phyloP scores from a whole-genome alignment of 1,284 basidiomycete genomes.

The Phylloboletellus chloephorus region DNA sequence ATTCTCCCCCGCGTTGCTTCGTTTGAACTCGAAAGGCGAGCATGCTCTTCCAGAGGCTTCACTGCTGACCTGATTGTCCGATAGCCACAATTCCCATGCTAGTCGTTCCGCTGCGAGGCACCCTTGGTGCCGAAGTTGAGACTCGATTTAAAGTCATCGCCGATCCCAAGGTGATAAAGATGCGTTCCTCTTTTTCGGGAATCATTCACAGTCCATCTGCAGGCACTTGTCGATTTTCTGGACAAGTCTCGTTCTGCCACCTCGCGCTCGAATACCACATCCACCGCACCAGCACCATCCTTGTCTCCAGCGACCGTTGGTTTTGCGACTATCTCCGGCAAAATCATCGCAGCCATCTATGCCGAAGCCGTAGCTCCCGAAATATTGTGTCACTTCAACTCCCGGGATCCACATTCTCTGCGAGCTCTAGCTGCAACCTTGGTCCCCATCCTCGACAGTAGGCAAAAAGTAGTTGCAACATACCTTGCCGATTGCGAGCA shows the following conservation, averaged over 20 bases:
- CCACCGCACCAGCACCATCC: conserved; percentile 66
- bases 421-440: conserved; percentile 36
- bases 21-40: conserved; percentile 72
- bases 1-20: conserved; percentile 58
- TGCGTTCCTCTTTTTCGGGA: background rate
- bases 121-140: conserved; percentile 64
- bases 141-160: conserved; percentile 78
- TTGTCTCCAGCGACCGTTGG: conserved; percentile 79
- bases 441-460: conserved; percentile 44
- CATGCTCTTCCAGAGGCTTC: background rate
- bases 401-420: conserved; percentile 45
- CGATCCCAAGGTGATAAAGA: conserved; percentile 58
- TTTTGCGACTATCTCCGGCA: conserved; percentile 51
- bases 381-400: conserved; percentile 45
- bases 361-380: conserved; percentile 51
- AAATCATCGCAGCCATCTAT: conserved; percentile 64
- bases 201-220: conserved; percentile 6
- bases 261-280: conserved; percentile 65
- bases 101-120: conserved; percentile 75
- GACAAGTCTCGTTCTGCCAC: conserved; percentile 71
- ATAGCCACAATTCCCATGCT: conserved; percentile 79
- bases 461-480: conserved; percentile 47
- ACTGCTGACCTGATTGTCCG: conserved; percentile 1
- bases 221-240: conserved; percentile 77
- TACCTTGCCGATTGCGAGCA: conserved; percentile 50